Conservation (phyloP, 257 asterid species). For the Petunia axillaris region DNA sequence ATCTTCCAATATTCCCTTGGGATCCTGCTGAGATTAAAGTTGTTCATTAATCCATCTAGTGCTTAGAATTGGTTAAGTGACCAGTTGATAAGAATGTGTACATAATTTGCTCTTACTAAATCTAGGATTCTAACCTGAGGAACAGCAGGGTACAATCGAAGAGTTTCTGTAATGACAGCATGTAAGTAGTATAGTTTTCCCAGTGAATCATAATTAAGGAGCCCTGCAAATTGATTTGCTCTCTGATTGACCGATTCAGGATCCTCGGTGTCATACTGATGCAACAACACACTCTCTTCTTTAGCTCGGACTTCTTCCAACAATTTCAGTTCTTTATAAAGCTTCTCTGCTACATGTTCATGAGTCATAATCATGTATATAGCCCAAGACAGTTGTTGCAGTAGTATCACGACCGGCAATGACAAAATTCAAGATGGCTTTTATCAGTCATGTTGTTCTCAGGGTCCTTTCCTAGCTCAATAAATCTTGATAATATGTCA, state of each 20-base stretch:
- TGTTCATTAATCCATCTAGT: neutral
- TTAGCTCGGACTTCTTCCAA: conserved; percentile 52
- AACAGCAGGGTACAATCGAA: conserved; percentile 88
- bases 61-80: conserved; percentile 41
- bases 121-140: conserved; percentile 64
- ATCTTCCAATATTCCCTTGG: conserved; percentile 83
- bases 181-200: conserved; percentile 78
- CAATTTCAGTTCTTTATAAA: conserved; percentile 50
- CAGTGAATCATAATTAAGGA: conserved; percentile 67
- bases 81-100: conserved; percentile 26
- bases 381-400: conserved; percentile 93
- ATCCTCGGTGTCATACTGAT: conserved; percentile 33
- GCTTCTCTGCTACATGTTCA: conserved; percentile 62
- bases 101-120: neutral
- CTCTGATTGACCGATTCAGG: conserved; percentile 53
- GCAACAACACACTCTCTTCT: conserved; percentile 45
- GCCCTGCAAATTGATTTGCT: conserved; percentile 54
- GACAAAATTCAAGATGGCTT: conserved; percentile 88
- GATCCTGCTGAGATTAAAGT: conserved; percentile 58
- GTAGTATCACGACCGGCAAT: conserved; percentile 97
- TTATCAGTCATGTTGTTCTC: conserved; percentile 74
- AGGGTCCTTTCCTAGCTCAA: conserved; percentile 82
- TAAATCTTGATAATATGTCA: conserved; percentile 84
- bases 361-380: conserved; percentile 76
- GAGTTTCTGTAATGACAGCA: conserved; percentile 92